Base-by-base conservation (phyloP, 371 early-diverging fungal species). In the Nematocida homosporus region DNA sequence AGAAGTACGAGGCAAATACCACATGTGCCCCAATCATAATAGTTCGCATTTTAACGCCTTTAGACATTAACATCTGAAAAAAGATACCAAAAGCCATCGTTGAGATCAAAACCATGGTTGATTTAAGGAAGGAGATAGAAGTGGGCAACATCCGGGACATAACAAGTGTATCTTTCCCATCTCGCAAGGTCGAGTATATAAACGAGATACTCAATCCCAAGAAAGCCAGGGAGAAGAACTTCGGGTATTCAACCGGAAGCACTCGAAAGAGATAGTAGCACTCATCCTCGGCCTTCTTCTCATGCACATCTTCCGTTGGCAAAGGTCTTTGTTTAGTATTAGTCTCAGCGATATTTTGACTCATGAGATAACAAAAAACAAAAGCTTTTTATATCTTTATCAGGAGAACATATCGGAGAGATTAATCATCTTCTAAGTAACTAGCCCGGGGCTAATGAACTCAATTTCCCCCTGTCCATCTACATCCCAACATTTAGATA, bases 181-280 rank as follows among this genome's bases (percentile, higher is more conserved):
- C 85, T 69, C 85, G 78, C 66, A 82, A 76, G 53, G 83, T 69
- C 20, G 83, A 81, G 53, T 85, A 83, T 61, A 83, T 80, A 59
- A 80, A 82, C 1, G 79, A 78, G 10, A 82, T 83, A 38, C 78
- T 64, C 42, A 79, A 77, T 57, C 83, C 82, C 78, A 83, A 79
- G 10, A 56, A 40, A 34, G 72, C 80, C 37, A 85, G 42, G n/a
- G 60, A 35, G n/a, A 65, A 79, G 53, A 85, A 85, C 61, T 80
- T 82, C 30, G 63, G 51, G 25, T 65, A 52, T 66, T 85, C 85
- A 16, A 50, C 51, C 20, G 30, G 52, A 25, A 82, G 78, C 1
- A 85, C 66, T 41, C 79, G 68, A 51, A 81, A 79, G 57, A 81
- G 66, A 35, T 76, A 44, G 6, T 69, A 64, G 23, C 78, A 59